phyloP scores from a whole-genome alignment of 2,329 filamentous ascomycete genomes.

The Colletotrichum filicis region DNA sequence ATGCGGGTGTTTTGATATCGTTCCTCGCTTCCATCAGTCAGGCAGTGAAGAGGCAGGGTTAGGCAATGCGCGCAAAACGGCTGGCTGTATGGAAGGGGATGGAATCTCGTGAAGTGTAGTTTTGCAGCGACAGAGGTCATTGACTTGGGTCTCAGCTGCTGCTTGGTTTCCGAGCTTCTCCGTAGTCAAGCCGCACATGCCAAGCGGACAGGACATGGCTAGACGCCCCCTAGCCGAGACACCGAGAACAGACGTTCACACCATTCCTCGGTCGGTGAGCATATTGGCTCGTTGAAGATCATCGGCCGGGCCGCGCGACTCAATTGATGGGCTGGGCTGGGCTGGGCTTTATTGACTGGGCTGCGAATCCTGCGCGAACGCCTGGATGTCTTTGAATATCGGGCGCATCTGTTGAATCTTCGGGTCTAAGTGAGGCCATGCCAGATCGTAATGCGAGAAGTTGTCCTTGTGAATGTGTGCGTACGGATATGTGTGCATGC shows the following conservation, averaged over 20 bases:
- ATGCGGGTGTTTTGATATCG: not conserved
- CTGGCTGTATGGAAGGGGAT: conserved; percentile 2
- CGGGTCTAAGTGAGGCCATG: not conserved
- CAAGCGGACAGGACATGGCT: conserved; percentile 24
- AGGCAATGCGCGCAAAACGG: not conserved
- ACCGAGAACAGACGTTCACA: conserved; percentile 31
- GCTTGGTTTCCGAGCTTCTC: conserved; percentile 8
- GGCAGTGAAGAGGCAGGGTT: not conserved
- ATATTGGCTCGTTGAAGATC: conserved; percentile 23
- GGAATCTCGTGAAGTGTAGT: not conserved
- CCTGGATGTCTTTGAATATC: conserved; percentile 1
- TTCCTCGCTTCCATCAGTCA: not conserved
- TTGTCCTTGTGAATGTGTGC: not conserved
- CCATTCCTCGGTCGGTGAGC: conserved; percentile 31
- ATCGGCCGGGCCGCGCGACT: conserved; percentile 8
- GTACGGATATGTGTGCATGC: no score
- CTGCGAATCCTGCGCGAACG: conserved; percentile 4
- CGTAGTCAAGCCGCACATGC: conserved; percentile 23
- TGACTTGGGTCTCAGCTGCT: conserved; percentile 2
- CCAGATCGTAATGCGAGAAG: not conserved
- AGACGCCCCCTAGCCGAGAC: conserved; percentile 29
- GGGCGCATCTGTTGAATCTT: not conserved
- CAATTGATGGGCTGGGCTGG: not conserved
- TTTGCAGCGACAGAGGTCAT: not conserved
- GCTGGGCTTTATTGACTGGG: not conserved